Evolutionary conservation across 345 rosid species (phyloP).

Genomic region (Corchorus olitorius): DNA sequence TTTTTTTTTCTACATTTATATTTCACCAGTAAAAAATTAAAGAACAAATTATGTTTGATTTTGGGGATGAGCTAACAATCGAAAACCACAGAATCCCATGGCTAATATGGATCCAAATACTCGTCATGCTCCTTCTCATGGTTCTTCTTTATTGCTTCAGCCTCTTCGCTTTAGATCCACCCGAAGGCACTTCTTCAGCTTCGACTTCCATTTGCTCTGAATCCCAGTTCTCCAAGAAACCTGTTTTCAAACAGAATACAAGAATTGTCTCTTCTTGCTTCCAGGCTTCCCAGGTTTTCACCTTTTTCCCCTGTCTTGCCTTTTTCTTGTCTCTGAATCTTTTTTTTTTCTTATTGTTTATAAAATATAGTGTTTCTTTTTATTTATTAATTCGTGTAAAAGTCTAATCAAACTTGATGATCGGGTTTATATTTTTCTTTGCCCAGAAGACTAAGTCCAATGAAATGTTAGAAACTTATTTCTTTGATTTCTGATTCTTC

Average conservation of each 20-base stretch:
- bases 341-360: neutral
- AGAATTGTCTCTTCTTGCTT: constrained; percentile 18
- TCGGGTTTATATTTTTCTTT: neutral
- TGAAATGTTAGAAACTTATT: neutral
- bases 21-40: neutral
- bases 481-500: neutral
- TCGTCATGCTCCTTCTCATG: constrained; percentile 64
- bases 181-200: neutral
- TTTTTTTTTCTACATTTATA: neutral
- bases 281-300: constrained; percentile 41
- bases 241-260: constrained; percentile 3
- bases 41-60: constrained; percentile 39
- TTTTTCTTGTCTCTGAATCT: neutral
- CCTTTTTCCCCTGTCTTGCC: neutral
- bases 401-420: neutral
- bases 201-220: constrained; percentile 23
- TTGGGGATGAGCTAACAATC: constrained; percentile 55
- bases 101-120: constrained; percentile 81
- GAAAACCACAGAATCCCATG: constrained; percentile 67
- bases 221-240: neutral
- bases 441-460: neutral
- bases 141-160: constrained; percentile 60
- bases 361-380: neutral
- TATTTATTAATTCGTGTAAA: too few relatives aligned
- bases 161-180: constrained; percentile 32